Conservation (phyloP, 495 filamentous ascomycete genomes). For the Tetracladium setigerum region DNA sequence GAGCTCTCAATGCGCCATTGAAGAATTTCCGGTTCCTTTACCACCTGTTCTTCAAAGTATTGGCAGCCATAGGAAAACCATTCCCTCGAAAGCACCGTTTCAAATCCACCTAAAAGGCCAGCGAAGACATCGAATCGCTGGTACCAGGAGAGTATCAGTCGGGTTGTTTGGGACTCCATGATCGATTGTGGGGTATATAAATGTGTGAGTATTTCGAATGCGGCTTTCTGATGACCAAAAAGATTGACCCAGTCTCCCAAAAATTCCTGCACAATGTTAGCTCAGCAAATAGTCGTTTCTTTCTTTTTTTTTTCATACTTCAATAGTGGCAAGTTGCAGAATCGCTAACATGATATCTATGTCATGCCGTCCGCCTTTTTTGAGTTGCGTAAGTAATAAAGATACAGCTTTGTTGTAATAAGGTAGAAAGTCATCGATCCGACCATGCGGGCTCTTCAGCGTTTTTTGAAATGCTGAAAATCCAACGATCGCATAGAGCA, state of each 20-base stretch:
- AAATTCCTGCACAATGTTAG: constrained; percentile 58
- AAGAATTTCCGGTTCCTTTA: constrained; percentile 53
- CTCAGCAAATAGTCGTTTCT: neutral
- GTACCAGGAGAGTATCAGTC: constrained; percentile 79
- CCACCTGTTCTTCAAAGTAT: constrained; percentile 51
- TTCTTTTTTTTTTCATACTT: constrained; percentile 49
- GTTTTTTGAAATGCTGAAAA: constrained; percentile 86
- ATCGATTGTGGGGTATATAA: constrained; percentile 72
- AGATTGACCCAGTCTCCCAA: constrained; percentile 92
- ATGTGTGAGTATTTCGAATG: constrained; percentile 69
- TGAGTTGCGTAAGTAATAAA: constrained; percentile 63
- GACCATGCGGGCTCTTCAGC: constrained; percentile 56
- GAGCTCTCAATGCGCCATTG: constrained; percentile 57
- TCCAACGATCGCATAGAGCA: constrained; percentile 83
- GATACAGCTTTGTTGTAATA: constrained; percentile 86
- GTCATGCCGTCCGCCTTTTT: constrained; percentile 57
- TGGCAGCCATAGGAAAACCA: constrained; percentile 69
- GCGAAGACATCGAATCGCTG: constrained; percentile 80
- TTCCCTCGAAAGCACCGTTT: constrained; percentile 63
- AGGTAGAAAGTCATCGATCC: constrained; percentile 72
- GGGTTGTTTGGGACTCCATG: constrained; percentile 57
- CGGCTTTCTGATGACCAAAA: constrained; percentile 86
- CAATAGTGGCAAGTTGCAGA: constrained; percentile 84
- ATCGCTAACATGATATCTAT: constrained; percentile 81
- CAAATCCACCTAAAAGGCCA: constrained; percentile 72